Evolutionary conservation across 2,329 filamentous ascomycete species (phyloP), one percentile per base, ranked within the genome.

Genomic region (Didymella glomerata): DNA sequence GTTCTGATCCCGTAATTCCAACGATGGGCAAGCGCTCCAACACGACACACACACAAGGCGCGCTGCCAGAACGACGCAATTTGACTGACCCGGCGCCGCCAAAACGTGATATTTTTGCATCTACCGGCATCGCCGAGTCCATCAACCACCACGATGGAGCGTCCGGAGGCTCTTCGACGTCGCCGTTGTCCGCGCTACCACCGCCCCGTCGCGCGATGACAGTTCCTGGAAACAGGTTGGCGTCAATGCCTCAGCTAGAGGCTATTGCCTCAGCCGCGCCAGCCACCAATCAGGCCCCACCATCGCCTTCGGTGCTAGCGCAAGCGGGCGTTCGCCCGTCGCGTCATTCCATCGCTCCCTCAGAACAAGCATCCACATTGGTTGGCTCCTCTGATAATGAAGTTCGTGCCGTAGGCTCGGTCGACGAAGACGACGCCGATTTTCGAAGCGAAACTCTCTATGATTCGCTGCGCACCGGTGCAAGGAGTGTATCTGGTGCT

Each of bases 391-490:
- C 67, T 61, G 90, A 93, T 67, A 84, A 86, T 70, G 89, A 92
- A 60, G 81, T 80, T 61, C 85, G 86, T 65, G 86, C 84, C 46
- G 84, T 88, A 66, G 81, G 79, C n/a, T 91, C 87, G 11, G 85
- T 85, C 22, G 90, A 92, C 57, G 90, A 92, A 54, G 89, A 92
- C 68, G 90, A 92, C 68, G 88, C 87, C n/a, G 90, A 92, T 73
- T 87, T 89, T 70, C 89, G 88, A 77, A 92, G 90, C 74, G 90
- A 93, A 68, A 91, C 87, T 18, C 83, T 90, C 55, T 93, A 88
- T 76, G 91, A 93, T 79, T 93, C 90, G 28, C 78, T 92, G 66
- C 88, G 89, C 52, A 93, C 90, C 16, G 83, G 85, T 60, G 88
- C 85, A 38, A 92, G 85, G 61, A 89, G 88, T 62, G 83, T 85